Evolutionary conservation across 2,329 filamentous ascomycete species (phyloP), one percentile per base, ranked within the genome.

Genomic region (Penicillium expansum): DNA sequence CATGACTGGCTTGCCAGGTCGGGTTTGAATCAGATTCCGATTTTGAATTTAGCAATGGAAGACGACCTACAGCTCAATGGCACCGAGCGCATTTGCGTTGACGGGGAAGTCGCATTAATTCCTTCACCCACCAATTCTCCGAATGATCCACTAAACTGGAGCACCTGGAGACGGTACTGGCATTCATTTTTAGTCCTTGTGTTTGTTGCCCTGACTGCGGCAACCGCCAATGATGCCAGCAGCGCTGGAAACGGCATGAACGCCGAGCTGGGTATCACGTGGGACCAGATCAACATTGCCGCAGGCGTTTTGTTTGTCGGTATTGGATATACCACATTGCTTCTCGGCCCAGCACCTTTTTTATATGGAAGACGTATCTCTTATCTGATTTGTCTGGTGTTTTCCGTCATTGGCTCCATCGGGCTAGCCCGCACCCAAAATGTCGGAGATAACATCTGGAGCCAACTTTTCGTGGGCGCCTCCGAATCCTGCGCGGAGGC

Each of bases 401-500:
- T 76, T 60, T 79, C 80, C 5, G 63, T 83, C 7, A 72, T 79
- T 20, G 82, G 82, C 2, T 77, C 79, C 29, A 77, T 83, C 52
- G 84, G 82, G 82, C 80, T 84, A 48, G 81, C 81, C 9, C 71
- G 71, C 24, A 72, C 80, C 11, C 62, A 75, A 48, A 76, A 65
- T 22, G 74, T 72, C 1, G 66, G 71, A 16, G 80, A 83, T 55
- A 78, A 80, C 2, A 77, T 84, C 54, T 82, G 80, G 76, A 80
- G 80, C 45, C 82, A 84, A 65, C 73, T 84, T 2, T 84, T 84
- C 53, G 80, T 84, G 2, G 82, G 82, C 16, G 81, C 81, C 3
- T 83, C 82, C 5, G 82, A 84, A 67, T 77, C 80, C 9, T 81
- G 81, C 41, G 82, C 80, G 2, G 82, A 85, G 67, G 82, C 82